Evolutionary conservation across 2,329 filamentous ascomycete species (phyloP).

Genomic region (Lasiodiplodia hormozganensis): DNA sequence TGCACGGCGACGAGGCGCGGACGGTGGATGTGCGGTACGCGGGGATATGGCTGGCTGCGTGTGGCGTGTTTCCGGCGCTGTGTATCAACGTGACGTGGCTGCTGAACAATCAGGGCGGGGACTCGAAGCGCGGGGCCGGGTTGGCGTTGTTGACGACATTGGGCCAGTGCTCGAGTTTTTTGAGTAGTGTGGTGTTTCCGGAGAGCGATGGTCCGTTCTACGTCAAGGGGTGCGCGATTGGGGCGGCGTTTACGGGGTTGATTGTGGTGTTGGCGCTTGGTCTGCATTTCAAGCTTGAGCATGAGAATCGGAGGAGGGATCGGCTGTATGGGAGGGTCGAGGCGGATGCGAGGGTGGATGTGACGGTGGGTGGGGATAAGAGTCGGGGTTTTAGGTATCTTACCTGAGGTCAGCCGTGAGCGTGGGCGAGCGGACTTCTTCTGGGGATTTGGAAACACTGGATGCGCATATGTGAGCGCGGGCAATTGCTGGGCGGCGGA

Average conservation of each 20-base stretch:
- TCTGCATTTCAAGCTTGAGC: conserved; percentile 55
- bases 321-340: conserved; percentile 7
- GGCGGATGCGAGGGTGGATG: conserved; percentile 9
- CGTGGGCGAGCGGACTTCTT: not conserved
- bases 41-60: conserved; percentile 47
- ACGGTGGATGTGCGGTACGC: conserved; percentile 46
- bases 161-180: conserved; percentile 42
- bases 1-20: conserved; percentile 36
- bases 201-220: conserved; percentile 30
- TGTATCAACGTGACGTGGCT: conserved; percentile 43
- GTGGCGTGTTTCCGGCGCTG: conserved; percentile 44
- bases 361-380: conserved; percentile 11
- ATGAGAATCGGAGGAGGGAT: conserved; percentile 13
- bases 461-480: no score
- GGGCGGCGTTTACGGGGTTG: conserved; percentile 49
- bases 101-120: conserved; percentile 42
- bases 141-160: conserved; percentile 37
- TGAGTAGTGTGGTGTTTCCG: conserved; percentile 39
- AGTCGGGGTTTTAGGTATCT: conserved; percentile 16
- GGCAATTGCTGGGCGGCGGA: no score
- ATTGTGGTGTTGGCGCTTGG: conserved; percentile 90
- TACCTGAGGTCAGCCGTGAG: not conserved
- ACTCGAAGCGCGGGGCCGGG: conserved; percentile 40
- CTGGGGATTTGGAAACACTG: not conserved
- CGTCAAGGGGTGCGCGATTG: not conserved